phyloP scores from a whole-genome alignment of 352 stramenopile species.

The Pythium folliculosum region DNA sequence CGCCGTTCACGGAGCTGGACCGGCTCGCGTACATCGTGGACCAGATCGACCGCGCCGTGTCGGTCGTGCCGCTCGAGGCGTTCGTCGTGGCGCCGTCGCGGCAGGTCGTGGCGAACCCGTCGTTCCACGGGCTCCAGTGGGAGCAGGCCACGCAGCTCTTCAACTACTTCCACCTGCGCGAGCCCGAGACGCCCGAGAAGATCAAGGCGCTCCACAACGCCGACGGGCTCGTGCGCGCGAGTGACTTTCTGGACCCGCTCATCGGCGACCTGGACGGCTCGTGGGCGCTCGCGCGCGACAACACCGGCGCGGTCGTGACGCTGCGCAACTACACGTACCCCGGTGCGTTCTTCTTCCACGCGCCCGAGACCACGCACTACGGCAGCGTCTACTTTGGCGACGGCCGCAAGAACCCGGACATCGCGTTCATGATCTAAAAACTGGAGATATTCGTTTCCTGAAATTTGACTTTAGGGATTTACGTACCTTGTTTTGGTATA shows the following conservation, averaged over 20 bases:
- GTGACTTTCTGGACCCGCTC: slow-evolving; percentile 72
- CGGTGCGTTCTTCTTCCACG: slow-evolving; percentile 67
- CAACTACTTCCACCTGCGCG: slow-evolving; percentile 81
- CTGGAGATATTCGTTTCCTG: not conserved
- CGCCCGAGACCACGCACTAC: slow-evolving; percentile 48
- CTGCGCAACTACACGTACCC: slow-evolving; percentile 70
- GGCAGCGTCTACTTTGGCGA: slow-evolving; percentile 81
- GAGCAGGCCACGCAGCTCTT: slow-evolving; percentile 61
- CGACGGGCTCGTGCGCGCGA: slow-evolving; percentile 61
- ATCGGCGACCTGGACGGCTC: slow-evolving; percentile 65
- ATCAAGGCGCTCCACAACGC: slow-evolving; percentile 52
- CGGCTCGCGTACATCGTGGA: slow-evolving; percentile 66
- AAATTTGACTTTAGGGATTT: not conserved
- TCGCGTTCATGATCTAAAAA: slow-evolving; percentile 69
- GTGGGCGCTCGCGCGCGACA: slow-evolving; percentile 67
- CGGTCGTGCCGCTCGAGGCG: slow-evolving; percentile 62
- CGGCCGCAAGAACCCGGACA: slow-evolving; percentile 69
- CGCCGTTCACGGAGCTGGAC: slow-evolving; percentile 70
- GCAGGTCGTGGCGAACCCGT: slow-evolving; percentile 64
- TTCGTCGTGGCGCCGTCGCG: slow-evolving; percentile 74
- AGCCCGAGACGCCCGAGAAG: slow-evolving; percentile 61
- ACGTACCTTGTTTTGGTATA: not conserved
- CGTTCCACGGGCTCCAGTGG: slow-evolving; percentile 68
- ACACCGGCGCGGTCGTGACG: slow-evolving; percentile 57
- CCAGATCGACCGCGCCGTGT: slow-evolving; percentile 60